Conservation (phyloP, 2,329 filamentous ascomycete genomes). For the Blumeria hordei region DNA sequence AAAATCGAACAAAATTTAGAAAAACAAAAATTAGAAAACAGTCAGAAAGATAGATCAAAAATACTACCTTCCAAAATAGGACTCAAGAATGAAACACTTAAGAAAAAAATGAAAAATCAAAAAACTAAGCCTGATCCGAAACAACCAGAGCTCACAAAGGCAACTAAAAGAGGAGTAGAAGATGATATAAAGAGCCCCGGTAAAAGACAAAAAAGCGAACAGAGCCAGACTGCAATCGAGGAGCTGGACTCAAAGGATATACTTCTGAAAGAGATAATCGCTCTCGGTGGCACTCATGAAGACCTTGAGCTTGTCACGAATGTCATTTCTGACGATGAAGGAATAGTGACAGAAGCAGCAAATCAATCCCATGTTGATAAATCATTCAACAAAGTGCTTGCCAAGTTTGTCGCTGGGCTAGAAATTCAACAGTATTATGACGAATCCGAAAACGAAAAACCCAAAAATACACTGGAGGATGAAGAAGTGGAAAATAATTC, state of each 20-base stretch:
- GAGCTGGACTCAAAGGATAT: slow-evolving; percentile 10
- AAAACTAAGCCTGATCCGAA: not conserved
- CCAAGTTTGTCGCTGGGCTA: no score
- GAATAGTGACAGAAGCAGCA: slow-evolving; percentile 8
- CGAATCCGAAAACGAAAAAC: no score
- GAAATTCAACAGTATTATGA: no score
- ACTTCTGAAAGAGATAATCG: slow-evolving; percentile 37
- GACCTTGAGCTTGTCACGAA: slow-evolving; percentile 37
- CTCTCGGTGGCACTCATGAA: slow-evolving; percentile 39
- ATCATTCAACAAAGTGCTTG: no score
- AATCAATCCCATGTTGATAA: slow-evolving; percentile 4
- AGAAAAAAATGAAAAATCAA: not conserved
- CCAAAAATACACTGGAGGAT: no score
- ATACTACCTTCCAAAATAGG: not conserved
- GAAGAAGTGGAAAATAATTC: no score
- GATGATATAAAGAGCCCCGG: not conserved
- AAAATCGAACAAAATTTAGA: slow-evolving; percentile 29
- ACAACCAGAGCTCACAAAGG: not conserved
- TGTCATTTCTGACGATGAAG: slow-evolving; percentile 22
- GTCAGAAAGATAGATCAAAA: not conserved
- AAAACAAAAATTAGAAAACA: slow-evolving; percentile 14
- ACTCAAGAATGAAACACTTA: not conserved
- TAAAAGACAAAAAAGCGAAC: slow-evolving; percentile 4
- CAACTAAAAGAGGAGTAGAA: not conserved
- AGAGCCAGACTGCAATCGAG: slow-evolving; percentile 3